Conservation (phyloP, 768 basidiomycete genomes). For the Pisolithus albus region DNA sequence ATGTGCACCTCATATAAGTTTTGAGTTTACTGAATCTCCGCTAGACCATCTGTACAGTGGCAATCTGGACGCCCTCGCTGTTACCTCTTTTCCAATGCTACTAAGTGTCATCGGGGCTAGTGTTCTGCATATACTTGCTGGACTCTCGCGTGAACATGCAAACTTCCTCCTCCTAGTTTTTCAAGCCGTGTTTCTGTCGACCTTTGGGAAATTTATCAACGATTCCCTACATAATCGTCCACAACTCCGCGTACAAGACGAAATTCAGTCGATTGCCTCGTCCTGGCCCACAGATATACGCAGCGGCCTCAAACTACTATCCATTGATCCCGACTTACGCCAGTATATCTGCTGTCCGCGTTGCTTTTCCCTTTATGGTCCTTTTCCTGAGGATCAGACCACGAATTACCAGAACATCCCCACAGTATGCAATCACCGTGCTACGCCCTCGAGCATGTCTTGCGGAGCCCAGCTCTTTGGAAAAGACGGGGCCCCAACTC, state of each 20-base stretch:
- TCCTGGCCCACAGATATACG: conserved; percentile 12
- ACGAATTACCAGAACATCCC: conserved; percentile 7
- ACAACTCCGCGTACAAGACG: neutral
- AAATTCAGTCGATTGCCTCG: neutral
- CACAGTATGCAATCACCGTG: conserved; percentile 13
- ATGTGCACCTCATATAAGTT: neutral
- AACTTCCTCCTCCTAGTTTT: neutral
- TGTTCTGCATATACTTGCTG: neutral
- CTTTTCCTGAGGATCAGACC: neutral
- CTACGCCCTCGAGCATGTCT: conserved; percentile 5
- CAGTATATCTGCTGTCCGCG: conserved; percentile 21
- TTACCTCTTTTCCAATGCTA: neutral
- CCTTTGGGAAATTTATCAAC: too few species aligned
- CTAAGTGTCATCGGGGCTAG: neutral
- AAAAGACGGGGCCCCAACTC: neutral
- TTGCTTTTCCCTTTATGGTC: conserved; percentile 21
- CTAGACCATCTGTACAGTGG: neutral
- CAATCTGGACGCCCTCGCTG: neutral
- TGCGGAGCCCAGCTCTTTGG: conserved; percentile 4
- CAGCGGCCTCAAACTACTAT: conserved; percentile 10
- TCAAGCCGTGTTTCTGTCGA: too few species aligned
- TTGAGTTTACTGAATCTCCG: neutral
- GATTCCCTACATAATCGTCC: neutral
- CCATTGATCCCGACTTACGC: conserved; percentile 11
- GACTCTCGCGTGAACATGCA: neutral